phyloP scores from a whole-genome alignment of 192 early-diverging fungal species.

The Coemansia aciculifera region DNA sequence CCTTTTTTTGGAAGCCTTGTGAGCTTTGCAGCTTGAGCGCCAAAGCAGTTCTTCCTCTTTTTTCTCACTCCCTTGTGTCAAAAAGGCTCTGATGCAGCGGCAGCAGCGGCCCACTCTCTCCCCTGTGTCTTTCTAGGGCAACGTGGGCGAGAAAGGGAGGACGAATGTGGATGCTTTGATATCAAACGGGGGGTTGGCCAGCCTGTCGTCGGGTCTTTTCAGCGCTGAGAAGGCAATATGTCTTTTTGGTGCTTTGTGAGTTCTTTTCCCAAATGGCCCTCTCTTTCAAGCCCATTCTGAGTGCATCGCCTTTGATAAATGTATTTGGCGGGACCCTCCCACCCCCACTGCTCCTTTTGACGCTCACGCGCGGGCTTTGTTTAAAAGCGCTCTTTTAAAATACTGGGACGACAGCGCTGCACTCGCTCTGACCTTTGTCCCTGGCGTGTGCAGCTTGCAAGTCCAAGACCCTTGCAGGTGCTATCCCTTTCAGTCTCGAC shows the following conservation, averaged over 20 bases:
- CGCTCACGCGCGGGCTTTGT: constrained; percentile 1
- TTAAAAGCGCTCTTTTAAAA: constrained; percentile 12
- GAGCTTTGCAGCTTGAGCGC: not conserved
- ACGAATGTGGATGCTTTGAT: constrained; percentile 5
- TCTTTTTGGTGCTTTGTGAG: not conserved
- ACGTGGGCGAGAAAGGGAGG: not conserved
- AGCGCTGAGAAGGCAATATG: not conserved
- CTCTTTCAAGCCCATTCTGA: constrained; percentile 6
- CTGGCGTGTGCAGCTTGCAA: not conserved
- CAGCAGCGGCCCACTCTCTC: not conserved
- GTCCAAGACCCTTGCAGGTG: constrained; percentile 6
- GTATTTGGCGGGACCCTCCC: not conserved
- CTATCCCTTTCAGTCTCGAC: not conserved
- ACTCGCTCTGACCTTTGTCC: not conserved
- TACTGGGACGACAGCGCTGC: not conserved
- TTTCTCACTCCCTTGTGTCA: not conserved
- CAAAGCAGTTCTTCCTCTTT: not conserved
- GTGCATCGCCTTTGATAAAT: constrained; percentile 7
- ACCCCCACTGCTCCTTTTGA: not conserved
- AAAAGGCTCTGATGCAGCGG: constrained; percentile 5
- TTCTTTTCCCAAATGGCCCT: not conserved
- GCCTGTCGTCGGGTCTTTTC: not conserved
- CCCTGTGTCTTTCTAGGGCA: not conserved
- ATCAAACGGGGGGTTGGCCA: not conserved
- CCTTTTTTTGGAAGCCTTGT: not conserved